These are phyloP conservation scores for Boletus huronensis DNA, from an alignment of 768 basidiomycete species.

Conservation along the genomic window DNA sequence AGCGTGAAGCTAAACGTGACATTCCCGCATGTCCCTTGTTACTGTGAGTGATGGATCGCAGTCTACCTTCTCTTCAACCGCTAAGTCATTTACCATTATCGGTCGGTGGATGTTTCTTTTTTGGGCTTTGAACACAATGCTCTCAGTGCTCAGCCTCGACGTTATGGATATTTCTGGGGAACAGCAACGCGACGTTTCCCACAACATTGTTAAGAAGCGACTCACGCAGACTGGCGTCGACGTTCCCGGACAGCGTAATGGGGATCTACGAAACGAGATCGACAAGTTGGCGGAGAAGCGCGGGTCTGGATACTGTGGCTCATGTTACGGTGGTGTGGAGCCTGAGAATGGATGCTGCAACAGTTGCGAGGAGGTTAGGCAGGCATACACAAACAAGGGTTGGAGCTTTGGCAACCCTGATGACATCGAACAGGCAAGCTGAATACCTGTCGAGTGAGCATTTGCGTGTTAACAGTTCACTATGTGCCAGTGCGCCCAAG, in stretches of 20 bases:
- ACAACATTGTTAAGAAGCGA: constrained; percentile 84
- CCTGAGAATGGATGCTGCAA: constrained; percentile 88
- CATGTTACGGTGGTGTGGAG: constrained; percentile 86
- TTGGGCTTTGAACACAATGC: background rate
- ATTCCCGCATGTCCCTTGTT: constrained; percentile 96
- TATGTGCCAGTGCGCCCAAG: constrained; percentile 69
- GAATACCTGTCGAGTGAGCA: background rate
- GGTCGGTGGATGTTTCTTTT: background rate
- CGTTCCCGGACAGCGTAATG: constrained; percentile 53
- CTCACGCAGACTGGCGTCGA: constrained; percentile 55
- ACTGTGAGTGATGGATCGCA: constrained; percentile 58
- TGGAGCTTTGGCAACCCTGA: constrained; percentile 96
- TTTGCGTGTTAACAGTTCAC: background rate
- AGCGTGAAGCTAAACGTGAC: constrained; percentile 89
- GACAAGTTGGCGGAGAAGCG: constrained; percentile 70
- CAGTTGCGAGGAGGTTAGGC: constrained; percentile 90
- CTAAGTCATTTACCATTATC: background rate
- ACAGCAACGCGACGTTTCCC: constrained; percentile 85
- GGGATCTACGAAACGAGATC: constrained; percentile 81
- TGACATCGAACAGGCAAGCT: constrained; percentile 82
- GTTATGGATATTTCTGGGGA: constrained; percentile 99
- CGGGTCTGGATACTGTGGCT: constrained; percentile 78
- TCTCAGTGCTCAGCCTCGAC: constrained; percentile 86
- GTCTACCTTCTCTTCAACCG: background rate
- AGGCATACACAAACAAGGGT: constrained; percentile 84